These are phyloP conservation scores for Aphanomyces stellatus DNA, from an alignment of 352 stramenopile genomes.

Conservation along the genomic window DNA sequence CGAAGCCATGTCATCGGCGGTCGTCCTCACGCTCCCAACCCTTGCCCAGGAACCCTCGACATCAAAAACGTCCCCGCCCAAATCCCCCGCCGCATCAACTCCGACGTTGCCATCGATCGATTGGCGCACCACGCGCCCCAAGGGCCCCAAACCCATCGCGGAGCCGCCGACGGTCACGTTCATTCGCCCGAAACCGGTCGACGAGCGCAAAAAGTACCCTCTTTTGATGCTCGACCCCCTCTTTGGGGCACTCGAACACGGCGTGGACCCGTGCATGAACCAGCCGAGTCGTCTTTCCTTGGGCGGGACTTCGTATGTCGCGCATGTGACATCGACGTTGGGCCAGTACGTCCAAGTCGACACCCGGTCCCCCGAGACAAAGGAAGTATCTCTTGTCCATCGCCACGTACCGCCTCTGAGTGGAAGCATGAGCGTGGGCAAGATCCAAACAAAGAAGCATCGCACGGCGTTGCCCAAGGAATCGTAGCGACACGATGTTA, in stretches of 20 bases:
- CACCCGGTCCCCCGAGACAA: neutral
- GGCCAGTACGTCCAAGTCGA: conserved; percentile 9
- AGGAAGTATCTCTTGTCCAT: neutral
- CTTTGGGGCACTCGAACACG: conserved; percentile 9
- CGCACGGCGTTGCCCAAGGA: no score
- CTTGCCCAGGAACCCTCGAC: neutral
- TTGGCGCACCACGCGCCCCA: neutral
- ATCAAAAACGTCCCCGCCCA: neutral
- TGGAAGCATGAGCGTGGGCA: neutral
- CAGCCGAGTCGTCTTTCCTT: neutral
- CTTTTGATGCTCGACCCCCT: conserved; percentile 18
- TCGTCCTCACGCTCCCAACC: neutral
- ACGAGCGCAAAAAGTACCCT: conserved; percentile 10
- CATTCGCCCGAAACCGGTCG: conserved; percentile 1
- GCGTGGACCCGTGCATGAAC: conserved; percentile 12
- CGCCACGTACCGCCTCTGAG: neutral
- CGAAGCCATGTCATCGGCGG: no score
- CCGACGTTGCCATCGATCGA: neutral
- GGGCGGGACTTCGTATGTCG: neutral
- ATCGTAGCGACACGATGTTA: no score
- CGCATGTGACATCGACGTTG: neutral
- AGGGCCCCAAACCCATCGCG: neutral
- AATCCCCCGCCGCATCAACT: neutral
- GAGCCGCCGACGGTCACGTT: neutral
- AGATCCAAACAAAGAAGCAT: no score